Evolutionary conservation across 1,284 basidiomycete species (phyloP).

Genomic region (Jaminaea rosea): DNA sequence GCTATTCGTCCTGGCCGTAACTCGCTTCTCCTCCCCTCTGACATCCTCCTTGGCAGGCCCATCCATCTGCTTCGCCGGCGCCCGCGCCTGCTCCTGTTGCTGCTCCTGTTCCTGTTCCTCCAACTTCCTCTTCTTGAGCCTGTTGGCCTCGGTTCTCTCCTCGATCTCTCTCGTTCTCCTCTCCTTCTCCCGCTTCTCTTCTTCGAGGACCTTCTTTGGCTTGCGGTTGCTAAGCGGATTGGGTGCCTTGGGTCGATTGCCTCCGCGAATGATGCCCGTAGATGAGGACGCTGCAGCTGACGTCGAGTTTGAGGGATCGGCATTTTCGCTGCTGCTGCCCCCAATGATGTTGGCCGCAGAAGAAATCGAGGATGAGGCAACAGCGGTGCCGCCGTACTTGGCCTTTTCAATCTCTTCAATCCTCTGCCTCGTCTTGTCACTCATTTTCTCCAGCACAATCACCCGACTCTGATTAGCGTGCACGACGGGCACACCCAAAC

Average conservation of each 20-base stretch:
- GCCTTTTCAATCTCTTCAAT: slow-evolving; percentile 14
- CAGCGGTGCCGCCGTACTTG: slow-evolving; percentile 20
- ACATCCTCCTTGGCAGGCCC: too few species aligned
- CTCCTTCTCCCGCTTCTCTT: neutral
- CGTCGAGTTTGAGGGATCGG: slow-evolving; percentile 16
- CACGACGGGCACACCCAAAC: slow-evolving; percentile 33
- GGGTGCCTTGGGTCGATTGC: slow-evolving; percentile 65
- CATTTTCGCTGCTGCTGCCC: slow-evolving; percentile 48
- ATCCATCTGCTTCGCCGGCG: too few species aligned
- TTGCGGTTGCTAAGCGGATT: slow-evolving; percentile 90
- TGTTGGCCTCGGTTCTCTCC: neutral
- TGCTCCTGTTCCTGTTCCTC: neutral
- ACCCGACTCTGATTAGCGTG: slow-evolving; percentile 40
- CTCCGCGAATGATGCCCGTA: too few species aligned
- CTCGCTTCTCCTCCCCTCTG: too few species aligned
- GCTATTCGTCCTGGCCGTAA: too few species aligned
- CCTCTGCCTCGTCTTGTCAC: slow-evolving; percentile 21
- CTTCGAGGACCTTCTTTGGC: slow-evolving; percentile 47
- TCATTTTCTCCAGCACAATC: slow-evolving; percentile 45
- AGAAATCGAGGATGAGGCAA: slow-evolving; percentile 9
- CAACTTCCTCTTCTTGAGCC: neutral
- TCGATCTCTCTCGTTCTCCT: slow-evolving; percentile 1
- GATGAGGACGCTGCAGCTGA: slow-evolving; percentile 17
- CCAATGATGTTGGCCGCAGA: slow-evolving; percentile 17
- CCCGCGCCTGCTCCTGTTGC: too few species aligned